These are phyloP conservation scores for Xylariaceae sp. DNA, from an alignment of 2,329 filamentous ascomycete genomes.

Conservation along the genomic window DNA sequence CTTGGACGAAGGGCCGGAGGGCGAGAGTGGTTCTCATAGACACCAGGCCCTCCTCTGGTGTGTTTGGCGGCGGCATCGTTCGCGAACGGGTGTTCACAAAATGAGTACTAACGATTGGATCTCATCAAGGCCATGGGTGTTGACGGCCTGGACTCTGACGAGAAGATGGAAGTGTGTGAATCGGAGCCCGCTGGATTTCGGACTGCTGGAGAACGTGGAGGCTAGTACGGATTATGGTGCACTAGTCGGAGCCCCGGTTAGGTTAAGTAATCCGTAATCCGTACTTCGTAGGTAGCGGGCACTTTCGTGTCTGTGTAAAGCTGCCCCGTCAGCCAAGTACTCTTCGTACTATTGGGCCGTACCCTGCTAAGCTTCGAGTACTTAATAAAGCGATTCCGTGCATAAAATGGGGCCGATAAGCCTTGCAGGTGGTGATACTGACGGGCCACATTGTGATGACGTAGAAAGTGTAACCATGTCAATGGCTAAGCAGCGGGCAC, in stretches of 20 bases:
- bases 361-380: neutral
- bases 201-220: neutral
- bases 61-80: constrained; percentile 35
- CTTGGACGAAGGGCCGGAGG: constrained; percentile 24
- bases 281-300: neutral
- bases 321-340: neutral
- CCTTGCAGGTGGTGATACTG: neutral
- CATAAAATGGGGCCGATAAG: constrained; percentile 4
- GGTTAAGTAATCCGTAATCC: neutral
- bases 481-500: neutral
- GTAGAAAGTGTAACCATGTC: neutral
- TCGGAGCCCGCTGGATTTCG: neutral
- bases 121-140: constrained; percentile 8
- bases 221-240: neutral
- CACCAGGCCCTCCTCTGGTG: constrained; percentile 32
- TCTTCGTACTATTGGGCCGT: neutral
- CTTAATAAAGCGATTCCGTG: neutral
- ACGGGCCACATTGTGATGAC: constrained; percentile 14
- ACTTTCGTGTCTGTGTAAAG: neutral
- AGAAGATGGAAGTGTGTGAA: neutral
- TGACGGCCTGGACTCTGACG: neutral
- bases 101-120: constrained; percentile 3
- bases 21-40: constrained; percentile 24
- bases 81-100: neutral
- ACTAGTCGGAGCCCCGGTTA: too few relatives aligned